Conservation (phyloP, 768 basidiomycete species). For the Mycena rebaudengoi region DNA sequence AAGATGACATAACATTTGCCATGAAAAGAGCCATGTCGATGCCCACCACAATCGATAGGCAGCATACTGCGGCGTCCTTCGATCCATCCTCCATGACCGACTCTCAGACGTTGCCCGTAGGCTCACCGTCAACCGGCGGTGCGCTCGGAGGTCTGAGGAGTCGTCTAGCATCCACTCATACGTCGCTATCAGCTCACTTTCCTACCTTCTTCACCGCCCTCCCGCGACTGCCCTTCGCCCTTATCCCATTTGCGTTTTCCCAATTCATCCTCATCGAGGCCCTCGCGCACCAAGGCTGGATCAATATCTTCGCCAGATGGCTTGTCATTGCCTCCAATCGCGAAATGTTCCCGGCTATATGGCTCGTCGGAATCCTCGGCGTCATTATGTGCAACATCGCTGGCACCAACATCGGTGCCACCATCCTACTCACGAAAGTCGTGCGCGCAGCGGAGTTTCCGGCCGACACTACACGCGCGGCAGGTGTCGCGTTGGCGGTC, state of each 20-base stretch:
- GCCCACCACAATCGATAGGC: conserved; percentile 70
- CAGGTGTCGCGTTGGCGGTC: conserved; percentile 79
- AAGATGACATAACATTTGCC: conserved; percentile 26
- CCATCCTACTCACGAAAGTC: conserved; percentile 88
- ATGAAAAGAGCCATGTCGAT: conserved; percentile 50
- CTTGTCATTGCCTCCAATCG: conserved; percentile 53
- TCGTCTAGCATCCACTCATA: conserved; percentile 7
- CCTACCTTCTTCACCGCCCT: conserved; percentile 76
- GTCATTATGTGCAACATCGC: conserved; percentile 83
- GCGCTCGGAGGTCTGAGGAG: background rate
- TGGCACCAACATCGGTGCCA: conserved; percentile 92
- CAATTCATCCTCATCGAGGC: conserved; percentile 95
- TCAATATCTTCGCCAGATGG: conserved; percentile 80
- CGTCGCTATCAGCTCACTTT: conserved; percentile 52
- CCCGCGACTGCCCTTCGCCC: conserved; percentile 77
- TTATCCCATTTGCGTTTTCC: conserved; percentile 91
- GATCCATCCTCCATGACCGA: conserved; percentile 1
- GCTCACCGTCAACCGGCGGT: background rate
- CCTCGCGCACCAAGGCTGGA: conserved; percentile 86
- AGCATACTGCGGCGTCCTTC: conserved; percentile 53
- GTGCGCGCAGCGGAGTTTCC: conserved; percentile 60
- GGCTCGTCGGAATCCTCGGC: conserved; percentile 74
- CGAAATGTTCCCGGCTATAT: conserved; percentile 60
- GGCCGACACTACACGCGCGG: conserved; percentile 52
- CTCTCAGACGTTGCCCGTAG: background rate